A percentile compares a stretch with the other conserved stretches of the same genome.
Evolutionary conservation across 2,329 filamentous ascomycete species (phyloP).

Genomic region (Acarospora socialis): DNA sequence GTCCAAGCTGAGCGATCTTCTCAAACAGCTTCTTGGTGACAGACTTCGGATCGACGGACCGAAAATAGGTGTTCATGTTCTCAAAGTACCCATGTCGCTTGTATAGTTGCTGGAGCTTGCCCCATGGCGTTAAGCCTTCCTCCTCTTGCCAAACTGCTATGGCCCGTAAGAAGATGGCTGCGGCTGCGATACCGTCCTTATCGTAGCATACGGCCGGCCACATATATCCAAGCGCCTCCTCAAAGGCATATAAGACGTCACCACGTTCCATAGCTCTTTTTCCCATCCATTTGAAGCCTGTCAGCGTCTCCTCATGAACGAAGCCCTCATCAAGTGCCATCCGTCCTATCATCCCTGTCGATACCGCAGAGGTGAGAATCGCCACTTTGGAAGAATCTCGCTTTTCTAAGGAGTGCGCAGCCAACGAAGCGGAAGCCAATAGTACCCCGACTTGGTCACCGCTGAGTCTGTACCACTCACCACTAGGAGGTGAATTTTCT

Average conservation of each 20-base stretch:
- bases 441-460: slow-evolving; percentile 52
- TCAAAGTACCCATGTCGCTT: slow-evolving; percentile 45
- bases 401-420: slow-evolving; percentile 19
- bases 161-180: slow-evolving; percentile 44
- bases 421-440: slow-evolving; percentile 36
- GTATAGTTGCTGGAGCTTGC: slow-evolving; percentile 44
- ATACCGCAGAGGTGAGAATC: slow-evolving; percentile 50
- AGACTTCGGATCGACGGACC: slow-evolving; percentile 40
- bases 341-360: slow-evolving; percentile 45
- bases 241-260: slow-evolving; percentile 43
- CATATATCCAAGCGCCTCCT: slow-evolving; percentile 56
- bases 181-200: slow-evolving; percentile 50
- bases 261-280: slow-evolving; percentile 42
- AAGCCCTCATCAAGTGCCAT: slow-evolving; percentile 43
- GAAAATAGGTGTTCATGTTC: slow-evolving; percentile 49
- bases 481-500: slow-evolving; percentile 23
- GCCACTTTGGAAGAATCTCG: slow-evolving; percentile 29
- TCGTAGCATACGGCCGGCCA: slow-evolving; percentile 47
- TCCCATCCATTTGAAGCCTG: slow-evolving; percentile 55
- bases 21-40: slow-evolving; percentile 41
- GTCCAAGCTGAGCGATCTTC: slow-evolving; percentile 34
- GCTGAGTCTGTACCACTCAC: slow-evolving; percentile 45
- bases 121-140: slow-evolving; percentile 41
- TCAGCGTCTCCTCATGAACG: slow-evolving; percentile 46
- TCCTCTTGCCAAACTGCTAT: slow-evolving; percentile 36